These are phyloP conservation scores for Plasmopara viticola DNA, from an alignment of 352 stramenopile species.

Conservation along the genomic window DNA sequence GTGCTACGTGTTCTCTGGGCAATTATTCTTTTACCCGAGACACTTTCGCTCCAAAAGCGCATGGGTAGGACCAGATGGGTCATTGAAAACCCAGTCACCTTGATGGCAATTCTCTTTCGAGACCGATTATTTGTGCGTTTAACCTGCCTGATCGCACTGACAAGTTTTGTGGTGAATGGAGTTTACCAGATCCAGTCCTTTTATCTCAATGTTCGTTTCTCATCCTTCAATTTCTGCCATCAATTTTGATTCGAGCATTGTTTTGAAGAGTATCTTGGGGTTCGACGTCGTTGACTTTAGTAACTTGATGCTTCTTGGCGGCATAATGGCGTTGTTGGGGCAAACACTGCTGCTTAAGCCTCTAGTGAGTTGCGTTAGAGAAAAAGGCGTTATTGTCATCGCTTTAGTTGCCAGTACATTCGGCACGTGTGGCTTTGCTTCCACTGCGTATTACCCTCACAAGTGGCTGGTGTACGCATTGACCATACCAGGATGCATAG, in stretches of 20 bases:
- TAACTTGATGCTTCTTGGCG: conserved; percentile 31
- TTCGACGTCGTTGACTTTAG: conserved; percentile 68
- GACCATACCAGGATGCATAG: conserved; percentile 35
- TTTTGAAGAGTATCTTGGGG: neutral
- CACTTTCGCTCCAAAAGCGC: conserved; percentile 24
- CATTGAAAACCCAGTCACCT: conserved; percentile 52
- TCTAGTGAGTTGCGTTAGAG: conserved; percentile 46
- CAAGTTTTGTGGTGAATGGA: conserved; percentile 52
- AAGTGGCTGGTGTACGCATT: conserved; percentile 59
- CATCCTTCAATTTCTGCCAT: neutral
- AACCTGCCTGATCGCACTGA: conserved; percentile 62
- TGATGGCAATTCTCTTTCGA: conserved; percentile 65
- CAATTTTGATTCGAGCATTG: too few relatives aligned
- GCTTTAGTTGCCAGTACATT: conserved; percentile 37
- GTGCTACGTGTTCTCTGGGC: conserved; percentile 49
- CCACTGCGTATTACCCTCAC: conserved; percentile 43
- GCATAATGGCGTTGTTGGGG: conserved; percentile 10
- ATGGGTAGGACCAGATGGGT: conserved; percentile 22
- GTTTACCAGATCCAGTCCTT: conserved; percentile 62
- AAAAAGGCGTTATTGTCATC: conserved; percentile 67
- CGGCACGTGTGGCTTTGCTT: conserved; percentile 32
- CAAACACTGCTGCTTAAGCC: conserved; percentile 46
- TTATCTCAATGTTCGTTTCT: conserved; percentile 54
- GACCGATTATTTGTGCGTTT: conserved; percentile 57
- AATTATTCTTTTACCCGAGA: conserved; percentile 54